These are phyloP conservation scores for Echites panduratus DNA, from an alignment of 257 asterid genomes.

Conservation along the genomic window DNA sequence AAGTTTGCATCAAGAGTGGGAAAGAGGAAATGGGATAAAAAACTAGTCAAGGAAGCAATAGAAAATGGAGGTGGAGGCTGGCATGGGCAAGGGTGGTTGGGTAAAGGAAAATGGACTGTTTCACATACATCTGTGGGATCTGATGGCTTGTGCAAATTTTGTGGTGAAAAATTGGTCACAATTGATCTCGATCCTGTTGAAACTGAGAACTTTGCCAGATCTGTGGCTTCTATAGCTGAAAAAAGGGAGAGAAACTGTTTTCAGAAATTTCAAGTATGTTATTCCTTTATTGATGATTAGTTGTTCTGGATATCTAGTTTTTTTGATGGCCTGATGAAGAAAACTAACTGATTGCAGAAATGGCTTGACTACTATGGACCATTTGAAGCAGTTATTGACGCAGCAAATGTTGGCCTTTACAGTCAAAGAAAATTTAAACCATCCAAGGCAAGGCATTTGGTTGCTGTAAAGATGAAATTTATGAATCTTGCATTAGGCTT, in stretches of 20 bases:
- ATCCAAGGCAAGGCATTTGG: slow-evolving; percentile 48
- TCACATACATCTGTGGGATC: slow-evolving; percentile 42
- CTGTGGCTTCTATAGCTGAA: slow-evolving; percentile 68
- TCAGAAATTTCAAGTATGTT: slow-evolving; percentile 73
- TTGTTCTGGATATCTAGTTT: slow-evolving; percentile 9
- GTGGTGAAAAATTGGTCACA: slow-evolving; percentile 59
- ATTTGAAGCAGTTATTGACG: slow-evolving; percentile 86
- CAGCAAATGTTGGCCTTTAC: slow-evolving; percentile 75
- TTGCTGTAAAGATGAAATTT: slow-evolving; percentile 8
- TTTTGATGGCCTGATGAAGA: slow-evolving; percentile 22
- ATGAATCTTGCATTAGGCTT: neutral
- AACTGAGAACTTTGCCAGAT: slow-evolving; percentile 64
- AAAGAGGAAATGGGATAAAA: slow-evolving; percentile 61
- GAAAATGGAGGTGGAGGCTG: slow-evolving; percentile 80
- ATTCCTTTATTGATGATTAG: slow-evolving; percentile 12
- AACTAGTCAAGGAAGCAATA: slow-evolving; percentile 36
- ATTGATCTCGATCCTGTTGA: slow-evolving; percentile 81
- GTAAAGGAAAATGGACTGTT: slow-evolving; percentile 67
- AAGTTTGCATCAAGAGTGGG: slow-evolving; percentile 68
- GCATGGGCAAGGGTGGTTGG: slow-evolving; percentile 93
- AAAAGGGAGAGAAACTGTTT: slow-evolving; percentile 61
- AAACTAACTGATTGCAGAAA: slow-evolving; percentile 40
- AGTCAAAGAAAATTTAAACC: slow-evolving; percentile 66
- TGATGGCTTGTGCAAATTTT: slow-evolving; percentile 64
- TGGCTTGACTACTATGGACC: slow-evolving; percentile 91